phyloP scores from a whole-genome alignment of 1,284 basidiomycete genomes.

The Sporisorium sorghi region DNA sequence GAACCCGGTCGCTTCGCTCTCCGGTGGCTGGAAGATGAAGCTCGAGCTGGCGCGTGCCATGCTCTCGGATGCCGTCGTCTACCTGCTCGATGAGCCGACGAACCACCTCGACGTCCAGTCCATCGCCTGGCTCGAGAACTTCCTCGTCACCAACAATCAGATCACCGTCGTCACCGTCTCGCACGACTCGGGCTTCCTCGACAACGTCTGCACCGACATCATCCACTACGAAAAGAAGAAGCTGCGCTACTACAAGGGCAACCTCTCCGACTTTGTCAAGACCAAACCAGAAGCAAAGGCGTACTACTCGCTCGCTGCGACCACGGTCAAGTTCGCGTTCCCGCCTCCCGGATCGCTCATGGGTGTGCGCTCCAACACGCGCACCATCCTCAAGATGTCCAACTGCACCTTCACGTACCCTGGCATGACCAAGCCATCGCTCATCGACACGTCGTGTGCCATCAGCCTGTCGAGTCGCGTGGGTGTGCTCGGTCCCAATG shows the following conservation, averaged over 20 bases:
- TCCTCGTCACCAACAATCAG: slow-evolving; percentile 71
- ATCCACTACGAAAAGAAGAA: slow-evolving; percentile 98
- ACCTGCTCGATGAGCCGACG: slow-evolving; percentile 91
- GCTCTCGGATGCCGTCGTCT: slow-evolving; percentile 78
- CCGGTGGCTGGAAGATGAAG: slow-evolving; percentile 99
- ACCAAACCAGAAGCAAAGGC: slow-evolving; percentile 93
- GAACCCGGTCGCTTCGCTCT: slow-evolving; percentile 87
- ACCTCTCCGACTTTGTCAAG: slow-evolving; percentile 90
- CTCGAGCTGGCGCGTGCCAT: slow-evolving; percentile 77
- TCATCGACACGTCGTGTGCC: slow-evolving; percentile 89
- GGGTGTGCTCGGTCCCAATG: slow-evolving; percentile 70
- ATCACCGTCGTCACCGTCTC: slow-evolving; percentile 91
- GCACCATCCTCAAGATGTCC: slow-evolving; percentile 92
- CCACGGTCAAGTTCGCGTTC: slow-evolving; percentile 95
- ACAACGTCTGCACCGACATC: slow-evolving; percentile 96
- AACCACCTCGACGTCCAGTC: slow-evolving; percentile 82
- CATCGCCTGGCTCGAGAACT: slow-evolving; percentile 93
- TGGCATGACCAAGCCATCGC: slow-evolving; percentile 82
- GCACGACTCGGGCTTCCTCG: slow-evolving; percentile 97
- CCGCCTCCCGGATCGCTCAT: slow-evolving; percentile 94
- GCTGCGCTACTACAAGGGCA: slow-evolving; percentile 94
- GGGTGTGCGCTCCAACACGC: slow-evolving; percentile 96
- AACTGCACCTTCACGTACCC: slow-evolving; percentile 96
- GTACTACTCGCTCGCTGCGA: slow-evolving; percentile 95
- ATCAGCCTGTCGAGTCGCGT: slow-evolving; percentile 79